These are phyloP conservation scores for Phytophthora capsici DNA, from an alignment of 352 stramenopile genomes.

Conservation along the genomic window DNA sequence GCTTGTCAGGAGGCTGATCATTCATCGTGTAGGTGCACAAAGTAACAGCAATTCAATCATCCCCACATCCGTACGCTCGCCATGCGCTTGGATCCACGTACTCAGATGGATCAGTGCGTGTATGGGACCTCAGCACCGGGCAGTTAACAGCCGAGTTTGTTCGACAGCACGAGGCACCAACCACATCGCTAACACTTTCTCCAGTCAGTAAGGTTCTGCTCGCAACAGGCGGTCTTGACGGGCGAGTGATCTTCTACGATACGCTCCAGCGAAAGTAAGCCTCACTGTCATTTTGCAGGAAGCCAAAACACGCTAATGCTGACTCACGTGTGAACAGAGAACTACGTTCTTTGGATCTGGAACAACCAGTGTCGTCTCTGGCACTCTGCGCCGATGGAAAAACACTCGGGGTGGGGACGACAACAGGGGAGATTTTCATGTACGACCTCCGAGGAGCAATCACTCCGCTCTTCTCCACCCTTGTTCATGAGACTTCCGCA, in stretches of 20 bases:
- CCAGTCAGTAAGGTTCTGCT: slow-evolving; percentile 78
- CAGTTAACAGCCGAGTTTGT: slow-evolving; percentile 66
- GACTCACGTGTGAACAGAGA: slow-evolving; percentile 39
- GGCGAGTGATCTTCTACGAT: slow-evolving; percentile 80
- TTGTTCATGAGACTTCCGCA: slow-evolving; percentile 44
- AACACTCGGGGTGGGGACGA: slow-evolving; percentile 63
- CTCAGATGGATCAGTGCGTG: slow-evolving; percentile 63
- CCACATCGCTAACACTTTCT: slow-evolving; percentile 65
- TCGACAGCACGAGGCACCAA: slow-evolving; percentile 59
- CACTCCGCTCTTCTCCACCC: slow-evolving; percentile 57
- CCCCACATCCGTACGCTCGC: slow-evolving; percentile 65
- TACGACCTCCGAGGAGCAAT: slow-evolving; percentile 74
- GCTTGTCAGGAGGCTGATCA: not conserved
- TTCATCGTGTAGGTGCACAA: slow-evolving; percentile 46
- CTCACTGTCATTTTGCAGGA: not conserved
- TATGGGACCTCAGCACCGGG: slow-evolving; percentile 69
- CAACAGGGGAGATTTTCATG: slow-evolving; percentile 58
- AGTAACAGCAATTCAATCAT: slow-evolving; percentile 61
- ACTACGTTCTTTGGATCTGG: slow-evolving; percentile 61
- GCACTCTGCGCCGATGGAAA: slow-evolving; percentile 72
- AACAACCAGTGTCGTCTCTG: slow-evolving; percentile 62
- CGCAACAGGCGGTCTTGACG: slow-evolving; percentile 60
- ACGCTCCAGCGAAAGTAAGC: slow-evolving; percentile 64
- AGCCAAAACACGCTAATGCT: not conserved
- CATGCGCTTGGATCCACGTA: slow-evolving; percentile 66